phyloP scores from a whole-genome alignment of 768 basidiomycete species.

The Rhizopogon vulgaris region DNA sequence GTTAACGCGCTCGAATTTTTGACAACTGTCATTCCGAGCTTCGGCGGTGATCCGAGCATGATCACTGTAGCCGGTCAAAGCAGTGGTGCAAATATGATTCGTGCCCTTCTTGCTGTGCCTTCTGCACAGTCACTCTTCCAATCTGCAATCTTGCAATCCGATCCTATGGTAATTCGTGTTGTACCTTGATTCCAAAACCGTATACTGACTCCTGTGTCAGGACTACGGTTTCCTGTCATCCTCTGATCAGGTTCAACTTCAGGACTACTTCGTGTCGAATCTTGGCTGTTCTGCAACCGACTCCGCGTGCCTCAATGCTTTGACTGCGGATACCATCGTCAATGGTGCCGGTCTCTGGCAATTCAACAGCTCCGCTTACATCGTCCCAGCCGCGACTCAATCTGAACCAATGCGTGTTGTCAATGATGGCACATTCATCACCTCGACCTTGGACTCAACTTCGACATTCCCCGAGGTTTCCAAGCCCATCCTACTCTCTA shows the following conservation, averaged over 20 bases:
- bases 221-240: conserved; percentile 65
- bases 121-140: conserved; percentile 67
- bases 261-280: conserved; percentile 43
- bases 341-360: conserved; percentile 41
- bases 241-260: conserved; percentile 47
- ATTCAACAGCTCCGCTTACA: conserved; percentile 31
- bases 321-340: conserved; percentile 49
- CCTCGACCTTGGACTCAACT: conserved; percentile 56
- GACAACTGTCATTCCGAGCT: conserved; percentile 47
- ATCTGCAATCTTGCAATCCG: conserved; percentile 78
- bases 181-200: not conserved
- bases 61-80: conserved; percentile 82
- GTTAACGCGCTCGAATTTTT: conserved; percentile 63
- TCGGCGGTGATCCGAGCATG: conserved; percentile 60
- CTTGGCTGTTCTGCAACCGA: conserved; percentile 42
- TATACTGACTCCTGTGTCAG: conserved; percentile 28
- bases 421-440: conserved; percentile 63
- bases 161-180: conserved; percentile 61
- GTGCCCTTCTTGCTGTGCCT: conserved; percentile 69
- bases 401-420: conserved; percentile 58
- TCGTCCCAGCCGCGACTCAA: conserved; percentile 46
- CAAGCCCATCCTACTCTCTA: conserved; percentile 69
- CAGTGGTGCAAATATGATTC: conserved; percentile 71
- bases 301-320: conserved; percentile 41
- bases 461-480: conserved; percentile 50